Base-by-base conservation (phyloP, 164 flowering plant species). In the Chimonanthus praecox region DNA sequence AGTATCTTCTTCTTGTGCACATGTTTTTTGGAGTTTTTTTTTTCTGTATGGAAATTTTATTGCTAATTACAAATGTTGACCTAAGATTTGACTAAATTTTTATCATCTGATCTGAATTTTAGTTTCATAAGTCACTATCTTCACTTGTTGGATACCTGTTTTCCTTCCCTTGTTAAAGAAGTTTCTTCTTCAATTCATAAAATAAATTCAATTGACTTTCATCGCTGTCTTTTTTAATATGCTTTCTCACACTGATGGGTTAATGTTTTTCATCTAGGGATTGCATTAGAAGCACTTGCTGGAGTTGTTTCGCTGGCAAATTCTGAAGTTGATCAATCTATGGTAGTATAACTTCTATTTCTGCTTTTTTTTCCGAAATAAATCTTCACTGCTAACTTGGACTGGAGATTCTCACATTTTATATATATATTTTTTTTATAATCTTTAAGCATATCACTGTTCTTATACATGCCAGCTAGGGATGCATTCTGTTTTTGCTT, bases 231-330 rank as follows among this genome's bases (percentile, higher is more conserved):
- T 68, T 68, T 16, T 47, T 54, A 45, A 63, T 54, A 54, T 54
- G 60, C 21, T 54, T 50, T 50, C 58, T 70, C 6, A 50, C 18
- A 16, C 49, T 5, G 46, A 49, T 49, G 60, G 44, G 7, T 21
- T 5, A 5, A 16, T n/a, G 43, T 68, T 61, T 61, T 54, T 79
- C 60, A 66, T 82, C 47, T 88, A 94, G 99, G 99, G 61, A 58
- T 92, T 69, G 97, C 98, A 74, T 81, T 95, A 75, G 93, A 93
- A 82, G 80, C 98, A 16, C 92, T 95, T 68, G 87, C 97, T 76
- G 97, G 97, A 75, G 87, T 95, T 63, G 77, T 93, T 61, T 84
- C 92, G 71, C 83, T 95, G 77, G 87, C 98, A 66, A 82, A 90
- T 75, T 70, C 90, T 74, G 97, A 89, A 73, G 80, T 95, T 70